phyloP scores from a whole-genome alignment of 139 green algal genomes.

The Pleodorina starrii region DNA sequence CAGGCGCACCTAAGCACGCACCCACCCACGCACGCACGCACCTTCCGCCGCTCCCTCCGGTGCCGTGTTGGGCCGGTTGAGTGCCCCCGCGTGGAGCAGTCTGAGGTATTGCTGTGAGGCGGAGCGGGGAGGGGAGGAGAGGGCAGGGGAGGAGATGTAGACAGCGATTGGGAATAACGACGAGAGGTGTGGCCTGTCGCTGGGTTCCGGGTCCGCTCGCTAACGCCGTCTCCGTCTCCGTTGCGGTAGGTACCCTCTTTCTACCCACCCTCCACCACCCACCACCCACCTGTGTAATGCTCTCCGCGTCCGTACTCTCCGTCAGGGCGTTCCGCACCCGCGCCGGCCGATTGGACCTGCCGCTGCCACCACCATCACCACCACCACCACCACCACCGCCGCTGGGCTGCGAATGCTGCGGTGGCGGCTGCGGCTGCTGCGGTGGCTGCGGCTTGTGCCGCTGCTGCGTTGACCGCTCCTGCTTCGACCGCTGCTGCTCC shows the following conservation, averaged over 20 bases:
- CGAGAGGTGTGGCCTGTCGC: no score
- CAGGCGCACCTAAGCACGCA: background rate
- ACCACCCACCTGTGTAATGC: slow-evolving; percentile 33
- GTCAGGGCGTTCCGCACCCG: background rate
- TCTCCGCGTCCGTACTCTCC: background rate
- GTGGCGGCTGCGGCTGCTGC: background rate
- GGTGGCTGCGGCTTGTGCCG: background rate
- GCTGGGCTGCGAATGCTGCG: background rate
- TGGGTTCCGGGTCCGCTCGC: no score
- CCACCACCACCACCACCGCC: background rate
- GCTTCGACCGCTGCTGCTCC: background rate
- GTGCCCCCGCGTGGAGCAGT: slow-evolving; percentile 23
- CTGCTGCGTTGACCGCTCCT: background rate
- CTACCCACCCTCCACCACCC: background rate
- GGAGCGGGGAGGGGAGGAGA: background rate
- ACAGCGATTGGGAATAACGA: no score
- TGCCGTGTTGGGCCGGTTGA: background rate
- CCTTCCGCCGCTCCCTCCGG: background rate
- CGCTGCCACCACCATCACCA: background rate
- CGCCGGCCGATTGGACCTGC: background rate
- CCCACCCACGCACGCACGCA: background rate
- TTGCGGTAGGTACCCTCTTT: no score
- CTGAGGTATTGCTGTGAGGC: slow-evolving; percentile 40
- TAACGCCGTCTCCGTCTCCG: no score
- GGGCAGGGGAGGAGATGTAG: background rate